phyloP scores from a whole-genome alignment of 2,329 filamentous ascomycete genomes.

The Diplocarpon mali region DNA sequence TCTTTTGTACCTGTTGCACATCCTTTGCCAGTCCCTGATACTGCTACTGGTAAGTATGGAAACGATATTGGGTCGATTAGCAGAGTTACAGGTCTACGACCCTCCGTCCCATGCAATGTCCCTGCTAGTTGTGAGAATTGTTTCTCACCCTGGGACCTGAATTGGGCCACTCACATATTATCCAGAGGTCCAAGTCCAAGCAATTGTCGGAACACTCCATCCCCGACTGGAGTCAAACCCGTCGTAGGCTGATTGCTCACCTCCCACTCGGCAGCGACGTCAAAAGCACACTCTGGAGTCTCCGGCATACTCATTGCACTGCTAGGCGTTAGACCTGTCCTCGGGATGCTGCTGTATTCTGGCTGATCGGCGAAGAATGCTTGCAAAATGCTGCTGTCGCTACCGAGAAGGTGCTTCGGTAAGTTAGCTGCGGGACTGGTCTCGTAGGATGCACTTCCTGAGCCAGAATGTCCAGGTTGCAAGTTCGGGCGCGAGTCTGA shows the following conservation, averaged over 20 bases:
- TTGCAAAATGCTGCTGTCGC: conserved; percentile 30
- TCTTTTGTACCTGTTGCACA: too few species aligned
- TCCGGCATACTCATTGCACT: conserved; percentile 32
- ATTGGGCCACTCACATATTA: conserved; percentile 37
- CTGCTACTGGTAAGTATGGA: too few species aligned
- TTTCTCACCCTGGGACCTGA: not conserved
- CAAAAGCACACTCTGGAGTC: conserved; percentile 31
- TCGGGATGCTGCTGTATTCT: conserved; percentile 14
- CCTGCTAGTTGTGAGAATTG: conserved; percentile 13
- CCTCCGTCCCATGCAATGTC: conserved; percentile 23
- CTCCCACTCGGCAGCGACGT: conserved; percentile 34
- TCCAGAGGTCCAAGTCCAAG: conserved; percentile 51
- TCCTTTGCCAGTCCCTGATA: too few species aligned
- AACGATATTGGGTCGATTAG: too few species aligned
- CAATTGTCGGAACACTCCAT: conserved; percentile 44
- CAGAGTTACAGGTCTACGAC: not conserved
- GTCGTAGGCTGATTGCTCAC: conserved; percentile 29
- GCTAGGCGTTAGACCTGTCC: conserved; percentile 18
- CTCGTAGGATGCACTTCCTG: conserved; percentile 38
- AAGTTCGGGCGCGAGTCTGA: conserved; percentile 31
- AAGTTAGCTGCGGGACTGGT: conserved; percentile 37
- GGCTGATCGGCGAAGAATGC: conserved; percentile 15
- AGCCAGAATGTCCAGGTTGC: conserved; percentile 23
- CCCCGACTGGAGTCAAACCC: conserved; percentile 43
- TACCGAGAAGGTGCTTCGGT: conserved; percentile 5